phyloP scores from a whole-genome alignment of 2,329 filamentous ascomycete genomes.

The Pochonia chlamydosporia region DNA sequence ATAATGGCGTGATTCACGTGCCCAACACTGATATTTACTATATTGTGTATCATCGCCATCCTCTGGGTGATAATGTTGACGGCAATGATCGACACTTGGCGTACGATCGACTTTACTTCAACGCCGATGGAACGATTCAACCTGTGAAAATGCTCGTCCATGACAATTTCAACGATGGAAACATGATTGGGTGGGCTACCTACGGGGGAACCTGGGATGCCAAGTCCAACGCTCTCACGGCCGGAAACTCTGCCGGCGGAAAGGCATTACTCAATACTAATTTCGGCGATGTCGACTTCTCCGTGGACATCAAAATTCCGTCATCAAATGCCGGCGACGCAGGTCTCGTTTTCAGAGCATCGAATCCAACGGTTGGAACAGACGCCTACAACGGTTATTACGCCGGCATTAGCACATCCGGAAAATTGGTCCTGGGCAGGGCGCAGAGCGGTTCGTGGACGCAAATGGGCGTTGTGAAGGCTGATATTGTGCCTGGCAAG shows the following conservation, averaged over 20 bases:
- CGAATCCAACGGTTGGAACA: slow-evolving; percentile 10
- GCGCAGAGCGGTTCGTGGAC: slow-evolving; percentile 8
- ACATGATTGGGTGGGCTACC: slow-evolving; percentile 30
- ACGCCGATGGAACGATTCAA: slow-evolving; percentile 34
- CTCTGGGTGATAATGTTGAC: slow-evolving; percentile 33
- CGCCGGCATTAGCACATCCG: slow-evolving; percentile 20
- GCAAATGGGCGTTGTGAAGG: slow-evolving; percentile 5
- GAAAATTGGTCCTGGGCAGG: slow-evolving; percentile 18
- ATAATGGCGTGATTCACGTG: slow-evolving; percentile 38
- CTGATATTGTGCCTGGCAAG: slow-evolving; percentile 6
- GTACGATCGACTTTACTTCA: slow-evolving; percentile 43
- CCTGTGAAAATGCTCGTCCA: slow-evolving; percentile 38
- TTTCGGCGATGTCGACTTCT: slow-evolving; percentile 26
- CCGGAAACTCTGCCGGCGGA: slow-evolving; percentile 11
- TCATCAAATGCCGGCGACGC: slow-evolving; percentile 17
- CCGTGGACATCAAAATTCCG: slow-evolving; percentile 19
- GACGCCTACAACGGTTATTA: slow-evolving; percentile 21
- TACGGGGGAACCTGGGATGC: slow-evolving; percentile 15
- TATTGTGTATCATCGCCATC: slow-evolving; percentile 40
- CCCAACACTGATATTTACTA: slow-evolving; percentile 41
- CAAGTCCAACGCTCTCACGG: slow-evolving; percentile 14
- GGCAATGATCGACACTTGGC: slow-evolving; percentile 40
- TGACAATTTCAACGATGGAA: slow-evolving; percentile 35
- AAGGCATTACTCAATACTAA: slow-evolving; percentile 29
- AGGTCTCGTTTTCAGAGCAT: slow-evolving; percentile 30